Evolutionary conservation across 2,329 filamentous ascomycete species (phyloP), one percentile per base, ranked within the genome.

Genomic region (Hymenoscyphus fraxineus): DNA sequence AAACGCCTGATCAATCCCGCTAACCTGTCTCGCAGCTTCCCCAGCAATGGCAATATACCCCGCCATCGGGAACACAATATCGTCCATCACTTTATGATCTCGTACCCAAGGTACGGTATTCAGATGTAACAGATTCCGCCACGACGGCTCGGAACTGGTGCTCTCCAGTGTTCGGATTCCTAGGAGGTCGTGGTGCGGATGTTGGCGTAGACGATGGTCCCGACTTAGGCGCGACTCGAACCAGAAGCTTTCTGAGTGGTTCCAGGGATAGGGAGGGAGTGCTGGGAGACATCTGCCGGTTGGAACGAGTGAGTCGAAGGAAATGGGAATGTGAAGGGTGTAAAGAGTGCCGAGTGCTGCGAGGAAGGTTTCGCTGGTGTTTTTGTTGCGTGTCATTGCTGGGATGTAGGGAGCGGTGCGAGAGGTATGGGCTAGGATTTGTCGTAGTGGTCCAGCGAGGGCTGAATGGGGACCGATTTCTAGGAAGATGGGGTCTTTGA

Each of bases 211-310:
- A 1, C 82, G 78, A 58, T 78, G 78, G 12, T 78, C 76, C 15
- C 73, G 70, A 22, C 80, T 80, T 2, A 82, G 69, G 51, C 81
- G 79, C 1, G 80, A 81, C 65, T 85, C 83, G 64, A 81, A 77
- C 82, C 83, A 85, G 69, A 83, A 83, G 0, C 70, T 72, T 41
- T 78, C 80, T 19, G 73, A 70, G 64, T 85, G 82, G 39, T 85
- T 82, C 82, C 82, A 85, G 1, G 80, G 77, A 65, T 85, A 85
- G 0, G 77, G 74, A 0, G 83, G 83, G 15, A 85, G 70, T 57
- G 69, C 62, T 22, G 35, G 12, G 12, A 47, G 19, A 15, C 47
- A 66, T 6, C 16, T 40, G 10, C 41, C 67, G 64, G 22, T 63
- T 31, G 12, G 41, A 39, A 16, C 47, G 12, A 47, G 65, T 47